phyloP scores from a whole-genome alignment of 257 asterid species.

The Craterostigma plantagineum region DNA sequence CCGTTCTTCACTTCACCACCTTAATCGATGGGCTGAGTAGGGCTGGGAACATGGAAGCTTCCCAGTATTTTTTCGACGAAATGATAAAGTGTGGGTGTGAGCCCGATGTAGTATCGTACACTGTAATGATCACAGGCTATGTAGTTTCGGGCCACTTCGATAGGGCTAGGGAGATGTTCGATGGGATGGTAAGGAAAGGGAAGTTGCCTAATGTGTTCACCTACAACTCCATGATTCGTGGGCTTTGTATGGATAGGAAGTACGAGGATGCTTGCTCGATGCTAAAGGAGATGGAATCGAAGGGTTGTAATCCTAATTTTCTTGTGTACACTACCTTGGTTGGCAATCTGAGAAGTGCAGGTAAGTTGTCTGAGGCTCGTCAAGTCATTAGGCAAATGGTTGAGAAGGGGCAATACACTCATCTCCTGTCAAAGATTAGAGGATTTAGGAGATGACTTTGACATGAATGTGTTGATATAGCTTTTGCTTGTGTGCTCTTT shows the following conservation, averaged over 20 bases:
- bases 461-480: neutral
- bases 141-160: conserved; percentile 58
- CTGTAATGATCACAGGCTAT: conserved; percentile 81
- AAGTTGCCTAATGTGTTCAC: conserved; percentile 88
- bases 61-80: conserved; percentile 59
- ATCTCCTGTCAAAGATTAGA: conserved; percentile 54
- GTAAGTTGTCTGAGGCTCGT: conserved; percentile 64
- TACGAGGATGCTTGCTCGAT: conserved; percentile 68
- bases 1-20: conserved; percentile 77
- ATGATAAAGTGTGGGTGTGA: conserved; percentile 46
- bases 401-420: conserved; percentile 61
- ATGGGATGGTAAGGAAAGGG: conserved; percentile 47
- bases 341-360: conserved; percentile 60
- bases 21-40: conserved; percentile 87
- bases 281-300: conserved; percentile 80
- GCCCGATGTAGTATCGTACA: conserved; percentile 85
- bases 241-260: conserved; percentile 58
- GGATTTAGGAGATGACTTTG: conserved; percentile 50
- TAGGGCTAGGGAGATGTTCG: conserved; percentile 44
- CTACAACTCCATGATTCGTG: conserved; percentile 87
- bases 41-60: conserved; percentile 80
- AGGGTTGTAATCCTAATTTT: conserved; percentile 82
- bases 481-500: too few relatives aligned
- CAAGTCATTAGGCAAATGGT: conserved; percentile 59
- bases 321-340: conserved; percentile 86